These are phyloP conservation scores for Orbilia oligospora DNA, from an alignment of 2,329 filamentous ascomycete species.

Conservation along the genomic window DNA sequence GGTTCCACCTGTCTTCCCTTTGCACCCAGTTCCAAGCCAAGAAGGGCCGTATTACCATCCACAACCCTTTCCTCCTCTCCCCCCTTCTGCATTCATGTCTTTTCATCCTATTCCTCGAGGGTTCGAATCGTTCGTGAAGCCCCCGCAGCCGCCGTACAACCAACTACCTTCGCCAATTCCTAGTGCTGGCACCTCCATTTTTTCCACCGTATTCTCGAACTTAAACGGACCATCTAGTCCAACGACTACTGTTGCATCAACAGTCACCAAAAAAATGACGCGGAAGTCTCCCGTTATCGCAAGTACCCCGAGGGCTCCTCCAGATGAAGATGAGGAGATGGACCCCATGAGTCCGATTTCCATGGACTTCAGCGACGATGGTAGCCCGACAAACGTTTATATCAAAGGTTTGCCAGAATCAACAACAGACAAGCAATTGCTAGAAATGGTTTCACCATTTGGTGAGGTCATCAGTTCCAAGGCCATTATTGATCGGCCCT, in stretches of 20 bases:
- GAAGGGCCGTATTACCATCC: slow-evolving; percentile 46
- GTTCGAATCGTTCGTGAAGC: slow-evolving; percentile 21
- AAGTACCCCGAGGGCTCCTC: slow-evolving; percentile 33
- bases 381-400: slow-evolving; percentile 97
- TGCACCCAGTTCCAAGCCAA: slow-evolving; percentile 36
- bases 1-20: slow-evolving; percentile 38
- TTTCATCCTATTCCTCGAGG: slow-evolving; percentile 9
- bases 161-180: slow-evolving; percentile 48
- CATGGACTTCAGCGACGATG: slow-evolving; percentile 7
- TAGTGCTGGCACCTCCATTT: slow-evolving; percentile 43
- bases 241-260: slow-evolving; percentile 22
- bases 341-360: slow-evolving; percentile 29
- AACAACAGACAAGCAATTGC: slow-evolving; percentile 90
- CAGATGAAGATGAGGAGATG: slow-evolving; percentile 10
- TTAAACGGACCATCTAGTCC: slow-evolving; percentile 36
- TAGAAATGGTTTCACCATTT: slow-evolving; percentile 86
- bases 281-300: slow-evolving; percentile 54
- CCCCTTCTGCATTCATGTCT: slow-evolving; percentile 29
- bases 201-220: slow-evolving; percentile 44
- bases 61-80: slow-evolving; percentile 33
- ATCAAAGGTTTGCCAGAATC: slow-evolving; percentile 95
- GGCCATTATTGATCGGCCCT: slow-evolving; percentile 95
- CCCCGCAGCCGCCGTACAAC: slow-evolving; percentile 36
- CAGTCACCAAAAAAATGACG: slow-evolving; percentile 11
- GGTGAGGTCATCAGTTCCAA: slow-evolving; percentile 96